Conservation (phyloP, 2,329 filamentous ascomycete species). For the Rhinocladiella similis region DNA sequence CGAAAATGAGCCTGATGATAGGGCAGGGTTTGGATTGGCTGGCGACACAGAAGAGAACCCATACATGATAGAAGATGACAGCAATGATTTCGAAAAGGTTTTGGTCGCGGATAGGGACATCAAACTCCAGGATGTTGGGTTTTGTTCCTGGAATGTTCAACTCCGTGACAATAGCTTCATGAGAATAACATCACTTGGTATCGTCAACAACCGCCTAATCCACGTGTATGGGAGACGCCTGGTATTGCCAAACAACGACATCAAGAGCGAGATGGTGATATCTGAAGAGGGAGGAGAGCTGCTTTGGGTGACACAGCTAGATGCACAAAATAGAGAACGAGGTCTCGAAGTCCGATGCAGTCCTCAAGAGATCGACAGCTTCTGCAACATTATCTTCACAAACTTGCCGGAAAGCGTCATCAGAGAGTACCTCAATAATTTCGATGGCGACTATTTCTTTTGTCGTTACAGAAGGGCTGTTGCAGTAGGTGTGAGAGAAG, state of each 20-base stretch:
- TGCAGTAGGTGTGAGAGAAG: not conserved
- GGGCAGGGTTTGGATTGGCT: too few species aligned
- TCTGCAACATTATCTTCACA: not conserved
- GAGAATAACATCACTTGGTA: not conserved
- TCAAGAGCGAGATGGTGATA: not conserved
- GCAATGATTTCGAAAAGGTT: too few species aligned
- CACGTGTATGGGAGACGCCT: too few species aligned
- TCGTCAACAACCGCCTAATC: not conserved
- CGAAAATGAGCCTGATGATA: too few species aligned
- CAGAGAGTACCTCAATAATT: not conserved
- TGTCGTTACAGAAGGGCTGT: slow-evolving; percentile 32
- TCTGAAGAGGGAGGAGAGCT: not conserved
- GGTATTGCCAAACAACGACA: too few species aligned
- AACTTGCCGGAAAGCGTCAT: not conserved
- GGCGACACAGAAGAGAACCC: too few species aligned
- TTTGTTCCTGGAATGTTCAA: not conserved
- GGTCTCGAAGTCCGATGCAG: not conserved
- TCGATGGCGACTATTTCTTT: slow-evolving; percentile 23
- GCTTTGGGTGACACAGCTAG: not conserved
- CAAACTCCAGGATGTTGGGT: not conserved
- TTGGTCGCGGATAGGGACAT: too few species aligned
- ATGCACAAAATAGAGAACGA: not conserved
- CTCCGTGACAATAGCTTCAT: not conserved
- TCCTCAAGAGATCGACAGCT: not conserved
- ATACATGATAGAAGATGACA: too few species aligned